These are phyloP conservation scores for Rhynchospora pubera DNA, from an alignment of 176 grass and related monocot species.

Conservation along the genomic window DNA sequence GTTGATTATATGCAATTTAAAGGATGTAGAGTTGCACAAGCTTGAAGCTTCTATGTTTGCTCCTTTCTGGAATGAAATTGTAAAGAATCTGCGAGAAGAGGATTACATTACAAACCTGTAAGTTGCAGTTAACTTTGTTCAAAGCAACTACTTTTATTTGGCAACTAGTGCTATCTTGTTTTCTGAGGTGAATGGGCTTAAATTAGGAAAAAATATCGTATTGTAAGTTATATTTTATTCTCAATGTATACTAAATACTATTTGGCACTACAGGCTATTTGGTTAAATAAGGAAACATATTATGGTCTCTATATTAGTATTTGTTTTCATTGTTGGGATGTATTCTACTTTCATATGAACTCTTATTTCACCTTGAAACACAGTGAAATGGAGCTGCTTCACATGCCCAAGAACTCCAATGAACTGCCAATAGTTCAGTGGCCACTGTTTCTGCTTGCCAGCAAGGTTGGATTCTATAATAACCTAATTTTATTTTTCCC, in stretches of 20 bases:
- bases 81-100: slow-evolving; percentile 79
- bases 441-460: slow-evolving; percentile 90
- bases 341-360: not conserved
- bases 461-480: slow-evolving; percentile 51
- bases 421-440: slow-evolving; percentile 73
- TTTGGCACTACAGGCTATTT: not conserved
- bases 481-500: not conserved
- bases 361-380: not conserved
- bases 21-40: slow-evolving; percentile 61
- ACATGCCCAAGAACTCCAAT: slow-evolving; percentile 73
- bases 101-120: slow-evolving; percentile 78
- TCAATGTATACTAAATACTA: not conserved
- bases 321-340: slow-evolving; percentile 15
- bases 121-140: slow-evolving; percentile 21
- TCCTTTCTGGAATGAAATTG: slow-evolving; percentile 95
- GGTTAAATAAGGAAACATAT: not conserved
- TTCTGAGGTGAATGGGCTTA: not conserved
- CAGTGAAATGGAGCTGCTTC: slow-evolving; percentile 78
- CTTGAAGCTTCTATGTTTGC: slow-evolving; percentile 90
- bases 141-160: not conserved
- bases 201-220: no score
- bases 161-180: not conserved
- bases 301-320: not conserved
- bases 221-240: not conserved
- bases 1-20: not conserved